phyloP scores from a whole-genome alignment of 208 protist genomes.

The Borovskyia barvae region DNA sequence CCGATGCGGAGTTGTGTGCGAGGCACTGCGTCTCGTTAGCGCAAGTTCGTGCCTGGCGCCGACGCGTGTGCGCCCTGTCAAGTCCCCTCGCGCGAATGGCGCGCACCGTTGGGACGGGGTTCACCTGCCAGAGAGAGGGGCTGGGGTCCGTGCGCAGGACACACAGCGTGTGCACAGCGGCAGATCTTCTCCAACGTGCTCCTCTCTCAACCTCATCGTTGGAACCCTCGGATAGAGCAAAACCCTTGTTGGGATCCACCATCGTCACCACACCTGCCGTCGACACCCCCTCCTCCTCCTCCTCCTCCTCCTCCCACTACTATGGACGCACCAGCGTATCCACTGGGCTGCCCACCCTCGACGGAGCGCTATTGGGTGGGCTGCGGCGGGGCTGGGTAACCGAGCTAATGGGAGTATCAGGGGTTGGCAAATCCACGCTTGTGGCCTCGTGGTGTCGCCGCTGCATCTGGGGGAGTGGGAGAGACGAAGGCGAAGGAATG shows the following conservation, averaged over 20 bases:
- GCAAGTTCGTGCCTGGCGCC: conserved; percentile 5
- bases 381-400: conserved; percentile 43
- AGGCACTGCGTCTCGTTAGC: conserved; percentile 1
- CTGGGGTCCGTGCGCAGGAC: not conserved
- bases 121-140: not conserved
- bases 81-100: too few relatives aligned
- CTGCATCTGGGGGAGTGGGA: not conserved
- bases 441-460: conserved; percentile 23
- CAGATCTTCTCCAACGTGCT: conserved; percentile 5
- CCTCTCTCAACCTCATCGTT: too few relatives aligned
- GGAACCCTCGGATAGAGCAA: too few relatives aligned
- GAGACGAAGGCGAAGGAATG: not conserved
- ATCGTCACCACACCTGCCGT: too few relatives aligned
- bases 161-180: not conserved
- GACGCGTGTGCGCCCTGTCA: not conserved
- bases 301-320: not conserved
- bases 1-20: conserved; percentile 6
- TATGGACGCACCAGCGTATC: conserved; percentile 12
- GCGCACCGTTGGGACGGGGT: too few relatives aligned
- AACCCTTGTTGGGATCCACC: too few relatives aligned
- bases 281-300: not conserved
- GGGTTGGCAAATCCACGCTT: conserved; percentile 34
- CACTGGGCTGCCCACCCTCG: conserved; percentile 45
- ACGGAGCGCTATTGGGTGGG: conserved; percentile 41
- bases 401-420: conserved; percentile 46